Conservation (phyloP, 2,329 filamentous ascomycete genomes). For the Neonectria hederae region DNA sequence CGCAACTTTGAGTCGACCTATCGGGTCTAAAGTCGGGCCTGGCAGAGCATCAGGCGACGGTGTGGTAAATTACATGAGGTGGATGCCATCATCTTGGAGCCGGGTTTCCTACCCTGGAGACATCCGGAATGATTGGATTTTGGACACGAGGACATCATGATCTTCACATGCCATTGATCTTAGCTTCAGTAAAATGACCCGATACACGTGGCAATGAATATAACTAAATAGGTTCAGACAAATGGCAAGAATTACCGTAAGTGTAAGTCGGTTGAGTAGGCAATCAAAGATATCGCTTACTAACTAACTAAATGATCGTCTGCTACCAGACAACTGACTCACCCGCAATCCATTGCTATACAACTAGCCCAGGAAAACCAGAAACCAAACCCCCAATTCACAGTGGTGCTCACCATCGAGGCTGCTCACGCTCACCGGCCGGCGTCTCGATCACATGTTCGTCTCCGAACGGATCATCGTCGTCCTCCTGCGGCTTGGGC, state of each 20-base stretch:
- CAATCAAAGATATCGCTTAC: not conserved
- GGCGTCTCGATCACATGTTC: conserved; percentile 70
- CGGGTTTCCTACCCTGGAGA: conserved; percentile 2
- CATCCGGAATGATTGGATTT: not conserved
- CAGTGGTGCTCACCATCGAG: conserved; percentile 40
- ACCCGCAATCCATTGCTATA: not conserved
- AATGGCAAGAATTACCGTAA: not conserved
- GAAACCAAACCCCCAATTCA: not conserved
- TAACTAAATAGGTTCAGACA: not conserved
- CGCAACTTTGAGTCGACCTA: conserved; percentile 24
- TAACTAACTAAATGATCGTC: not conserved
- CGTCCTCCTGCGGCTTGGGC: conserved; percentile 70
- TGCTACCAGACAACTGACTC: not conserved
- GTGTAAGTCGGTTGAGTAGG: not conserved
- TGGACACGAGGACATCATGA: not conserved
- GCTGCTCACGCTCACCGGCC: conserved; percentile 42
- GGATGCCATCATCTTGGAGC: not conserved
- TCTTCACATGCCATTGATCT: not conserved
- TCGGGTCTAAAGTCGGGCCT: not conserved
- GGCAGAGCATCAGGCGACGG: not conserved
- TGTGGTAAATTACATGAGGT: not conserved
- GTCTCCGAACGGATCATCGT: conserved; percentile 90
- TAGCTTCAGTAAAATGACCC: not conserved
- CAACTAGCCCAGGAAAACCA: not conserved
- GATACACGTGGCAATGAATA: not conserved